phyloP scores from a whole-genome alignment of 73 alveolate genomes.

The Paramecium octaurelia region DNA sequence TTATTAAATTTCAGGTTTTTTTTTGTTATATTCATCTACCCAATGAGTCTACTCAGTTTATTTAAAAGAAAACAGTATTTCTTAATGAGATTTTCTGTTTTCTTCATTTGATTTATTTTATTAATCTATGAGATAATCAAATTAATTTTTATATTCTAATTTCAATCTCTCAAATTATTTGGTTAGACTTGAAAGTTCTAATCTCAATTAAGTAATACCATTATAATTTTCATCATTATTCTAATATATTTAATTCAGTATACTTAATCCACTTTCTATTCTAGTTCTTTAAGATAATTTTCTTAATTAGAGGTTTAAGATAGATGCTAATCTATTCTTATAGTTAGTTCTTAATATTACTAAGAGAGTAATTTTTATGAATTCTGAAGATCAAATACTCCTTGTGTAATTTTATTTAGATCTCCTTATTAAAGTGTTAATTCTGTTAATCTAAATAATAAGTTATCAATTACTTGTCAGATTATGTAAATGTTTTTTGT shows the following conservation, averaged over 20 bases:
- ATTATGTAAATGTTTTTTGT: neutral
- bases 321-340: neutral
- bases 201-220: neutral
- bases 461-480: neutral
- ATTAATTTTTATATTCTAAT: neutral
- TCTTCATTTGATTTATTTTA: neutral
- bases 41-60: neutral
- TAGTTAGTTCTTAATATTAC: neutral
- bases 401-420: neutral
- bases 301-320: neutral
- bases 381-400: neutral
- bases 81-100: constrained; percentile 7
- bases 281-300: neutral
- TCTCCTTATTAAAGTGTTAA: constrained; percentile 11
- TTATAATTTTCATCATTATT: constrained; percentile 25
- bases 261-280: constrained; percentile 8
- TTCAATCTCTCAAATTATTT: neutral
- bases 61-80: constrained; percentile 5
- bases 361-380: neutral
- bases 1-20: neutral
- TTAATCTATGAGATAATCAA: neutral
- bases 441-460: neutral
- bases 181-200: neutral
- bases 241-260: neutral
- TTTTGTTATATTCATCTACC: neutral